phyloP scores from a whole-genome alignment of 164 flowering plant species.

The Vitis riparia region DNA sequence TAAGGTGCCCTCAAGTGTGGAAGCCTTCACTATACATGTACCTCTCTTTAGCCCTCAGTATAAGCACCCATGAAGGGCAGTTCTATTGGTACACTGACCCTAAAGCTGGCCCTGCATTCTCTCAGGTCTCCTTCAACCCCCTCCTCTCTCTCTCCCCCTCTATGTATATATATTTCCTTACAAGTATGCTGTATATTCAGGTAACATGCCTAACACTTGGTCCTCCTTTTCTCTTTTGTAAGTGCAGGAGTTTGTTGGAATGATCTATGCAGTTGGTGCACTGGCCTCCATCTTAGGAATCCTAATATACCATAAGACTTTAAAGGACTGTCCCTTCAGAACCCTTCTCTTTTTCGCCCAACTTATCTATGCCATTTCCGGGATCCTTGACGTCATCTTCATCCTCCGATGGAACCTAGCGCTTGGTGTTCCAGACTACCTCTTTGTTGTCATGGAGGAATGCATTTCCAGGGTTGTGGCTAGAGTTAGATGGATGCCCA shows the following conservation, averaged over 20 bases:
- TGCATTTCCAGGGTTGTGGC: conserved; percentile 37
- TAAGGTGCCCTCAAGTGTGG: conserved; percentile 67
- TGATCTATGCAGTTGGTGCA: conserved; percentile 71
- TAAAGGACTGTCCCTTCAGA: conserved; percentile 58
- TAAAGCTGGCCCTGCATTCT: conserved; percentile 72
- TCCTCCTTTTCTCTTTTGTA: too few species aligned
- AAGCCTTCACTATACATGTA: conserved; percentile 75
- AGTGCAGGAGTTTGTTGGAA: conserved; percentile 69
- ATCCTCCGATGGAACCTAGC: conserved; percentile 59
- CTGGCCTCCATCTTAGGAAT: conserved; percentile 65
- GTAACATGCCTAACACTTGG: too few species aligned
- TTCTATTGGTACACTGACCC: conserved; percentile 85
- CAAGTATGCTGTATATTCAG: too few species aligned
- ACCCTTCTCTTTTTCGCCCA: conserved; percentile 59
- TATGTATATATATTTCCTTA: too few species aligned
- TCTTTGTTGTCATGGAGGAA: conserved; percentile 62
- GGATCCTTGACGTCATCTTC: conserved; percentile 68
- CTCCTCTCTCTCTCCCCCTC: not conserved
- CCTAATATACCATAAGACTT: conserved; percentile 58
- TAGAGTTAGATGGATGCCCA: conserved; percentile 70
- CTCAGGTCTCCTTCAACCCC: conserved; percentile 41
- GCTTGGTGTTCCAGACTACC: conserved; percentile 61
- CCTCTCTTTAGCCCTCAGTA: conserved; percentile 61
- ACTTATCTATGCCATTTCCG: conserved; percentile 48
- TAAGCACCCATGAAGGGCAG: conserved; percentile 72